Evolutionary conservation across 2,329 filamentous ascomycete species (phyloP).

Genomic region (Seiridium unicorne): DNA sequence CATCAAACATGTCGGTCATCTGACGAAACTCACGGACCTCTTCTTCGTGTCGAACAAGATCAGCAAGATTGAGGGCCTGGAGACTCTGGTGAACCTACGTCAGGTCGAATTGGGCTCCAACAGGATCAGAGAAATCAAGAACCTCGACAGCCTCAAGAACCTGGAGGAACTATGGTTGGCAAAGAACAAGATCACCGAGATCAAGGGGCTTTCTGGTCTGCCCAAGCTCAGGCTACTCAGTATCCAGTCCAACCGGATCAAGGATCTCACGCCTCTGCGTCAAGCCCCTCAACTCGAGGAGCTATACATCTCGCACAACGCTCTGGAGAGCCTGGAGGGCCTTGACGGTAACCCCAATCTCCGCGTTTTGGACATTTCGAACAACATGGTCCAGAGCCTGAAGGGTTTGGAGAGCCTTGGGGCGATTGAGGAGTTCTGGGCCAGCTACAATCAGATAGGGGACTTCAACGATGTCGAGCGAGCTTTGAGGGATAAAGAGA

Average conservation of each 20-base stretch:
- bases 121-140: constrained; percentile 83
- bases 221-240: constrained; percentile 82
- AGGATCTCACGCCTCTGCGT: constrained; percentile 72
- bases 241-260: constrained; percentile 93
- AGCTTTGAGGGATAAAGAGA: constrained; percentile 73
- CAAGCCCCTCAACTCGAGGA: constrained; percentile 78
- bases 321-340: constrained; percentile 74
- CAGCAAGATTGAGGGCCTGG: constrained; percentile 78
- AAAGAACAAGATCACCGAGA: constrained; percentile 92
- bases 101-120: constrained; percentile 93
- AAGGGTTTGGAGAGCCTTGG: constrained; percentile 66
- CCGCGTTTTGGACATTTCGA: constrained; percentile 81
- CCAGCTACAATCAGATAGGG: constrained; percentile 78
- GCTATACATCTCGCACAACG: constrained; percentile 93
- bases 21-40: constrained; percentile 76
- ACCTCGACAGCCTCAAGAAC: constrained; percentile 72
- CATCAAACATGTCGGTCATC: constrained; percentile 82
- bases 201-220: constrained; percentile 73
- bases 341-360: constrained; percentile 67
- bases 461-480: constrained; percentile 83
- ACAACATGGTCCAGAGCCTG: constrained; percentile 78
- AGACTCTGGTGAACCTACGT: constrained; percentile 69
- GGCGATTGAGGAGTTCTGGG: constrained; percentile 89
- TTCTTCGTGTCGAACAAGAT: constrained; percentile 98
- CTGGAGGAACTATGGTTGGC: constrained; percentile 92